phyloP scores from a whole-genome alignment of 1,284 basidiomycete genomes.

The Irpex sp. region DNA sequence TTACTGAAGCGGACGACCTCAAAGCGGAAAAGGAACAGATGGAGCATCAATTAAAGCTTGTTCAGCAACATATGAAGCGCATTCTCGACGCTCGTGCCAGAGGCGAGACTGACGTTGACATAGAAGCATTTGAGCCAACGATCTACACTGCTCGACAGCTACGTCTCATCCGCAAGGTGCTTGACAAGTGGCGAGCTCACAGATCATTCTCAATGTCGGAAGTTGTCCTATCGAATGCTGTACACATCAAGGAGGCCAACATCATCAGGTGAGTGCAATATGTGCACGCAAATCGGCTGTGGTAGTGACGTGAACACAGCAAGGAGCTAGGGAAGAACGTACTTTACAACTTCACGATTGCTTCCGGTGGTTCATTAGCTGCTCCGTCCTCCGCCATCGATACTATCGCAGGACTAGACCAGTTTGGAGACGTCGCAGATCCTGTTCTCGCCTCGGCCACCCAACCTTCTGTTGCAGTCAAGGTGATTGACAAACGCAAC shows the following conservation, averaged over 20 bases:
- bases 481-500: slow-evolving; percentile 85
- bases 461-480: slow-evolving; percentile 86
- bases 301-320: slow-evolving; percentile 37
- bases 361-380: slow-evolving; percentile 78
- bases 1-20: slow-evolving; percentile 77
- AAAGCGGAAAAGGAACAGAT: slow-evolving; percentile 89
- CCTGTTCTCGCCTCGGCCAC: slow-evolving; percentile 65
- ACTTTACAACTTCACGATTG: slow-evolving; percentile 88
- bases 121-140: slow-evolving; percentile 67
- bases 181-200: slow-evolving; percentile 84
- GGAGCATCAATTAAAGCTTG: slow-evolving; percentile 80
- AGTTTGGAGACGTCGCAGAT: slow-evolving; percentile 91
- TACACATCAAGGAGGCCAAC: slow-evolving; percentile 92
- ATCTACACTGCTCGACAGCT: slow-evolving; percentile 82
- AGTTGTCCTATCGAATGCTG: slow-evolving; percentile 80
- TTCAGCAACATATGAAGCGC: slow-evolving; percentile 81
- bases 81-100: slow-evolving; percentile 77
- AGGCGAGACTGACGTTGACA: slow-evolving; percentile 64
- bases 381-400: slow-evolving; percentile 83
- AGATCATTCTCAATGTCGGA: slow-evolving; percentile 92
- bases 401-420: slow-evolving; percentile 83
- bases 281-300: slow-evolving; percentile 1
- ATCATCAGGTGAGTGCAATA: slow-evolving; percentile 69
- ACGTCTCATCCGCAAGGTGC: slow-evolving; percentile 72
- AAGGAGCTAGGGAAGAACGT: slow-evolving; percentile 84